Percentiles rank a stretch among this genome's conserved stretches.
Conservation (phyloP, 1,284 basidiomycete genomes). For the Xerocomus alliaceus region DNA sequence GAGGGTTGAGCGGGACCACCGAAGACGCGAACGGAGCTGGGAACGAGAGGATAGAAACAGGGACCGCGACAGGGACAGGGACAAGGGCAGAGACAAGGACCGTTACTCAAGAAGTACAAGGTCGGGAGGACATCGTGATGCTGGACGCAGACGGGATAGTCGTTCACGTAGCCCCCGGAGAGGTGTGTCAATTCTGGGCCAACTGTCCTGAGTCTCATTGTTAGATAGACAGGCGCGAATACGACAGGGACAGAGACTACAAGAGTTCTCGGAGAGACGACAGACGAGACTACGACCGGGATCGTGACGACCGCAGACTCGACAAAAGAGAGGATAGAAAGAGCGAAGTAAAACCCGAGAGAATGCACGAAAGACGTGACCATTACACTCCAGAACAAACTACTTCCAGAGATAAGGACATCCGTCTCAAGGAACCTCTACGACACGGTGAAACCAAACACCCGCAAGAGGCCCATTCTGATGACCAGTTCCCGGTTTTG, state of each 20-base stretch:
- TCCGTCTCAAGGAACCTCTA: conserved; percentile 27
- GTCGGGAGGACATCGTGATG: conserved; percentile 49
- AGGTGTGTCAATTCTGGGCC: conserved; percentile 29
- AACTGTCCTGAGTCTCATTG: not conserved
- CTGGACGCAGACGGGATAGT: conserved; percentile 60
- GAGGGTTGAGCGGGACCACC: conserved; percentile 51
- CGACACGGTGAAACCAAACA: conserved; percentile 31
- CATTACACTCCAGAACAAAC: conserved; percentile 29
- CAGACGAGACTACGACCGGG: conserved; percentile 47
- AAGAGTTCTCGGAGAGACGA: conserved; percentile 48
- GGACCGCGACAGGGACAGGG: conserved; percentile 52
- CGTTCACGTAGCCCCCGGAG: conserved; percentile 74
- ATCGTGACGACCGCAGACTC: conserved; percentile 47
- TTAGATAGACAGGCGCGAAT: conserved; percentile 41
- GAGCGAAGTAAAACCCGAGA: conserved; percentile 30
- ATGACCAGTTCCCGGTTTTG: conserved; percentile 27
- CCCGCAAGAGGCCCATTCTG: conserved; percentile 25
- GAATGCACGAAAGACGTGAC: conserved; percentile 31
- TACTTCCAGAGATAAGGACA: conserved; percentile 34
- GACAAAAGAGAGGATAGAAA: conserved; percentile 45
- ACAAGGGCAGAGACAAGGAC: conserved; percentile 41
- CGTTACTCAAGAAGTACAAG: conserved; percentile 44
- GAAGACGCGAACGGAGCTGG: conserved; percentile 71
- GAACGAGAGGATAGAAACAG: conserved; percentile 62
- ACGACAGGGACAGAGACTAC: conserved; percentile 45